These are phyloP conservation scores for Saccharata proteae DNA, from an alignment of 2,329 filamentous ascomycete species.

Conservation along the genomic window DNA sequence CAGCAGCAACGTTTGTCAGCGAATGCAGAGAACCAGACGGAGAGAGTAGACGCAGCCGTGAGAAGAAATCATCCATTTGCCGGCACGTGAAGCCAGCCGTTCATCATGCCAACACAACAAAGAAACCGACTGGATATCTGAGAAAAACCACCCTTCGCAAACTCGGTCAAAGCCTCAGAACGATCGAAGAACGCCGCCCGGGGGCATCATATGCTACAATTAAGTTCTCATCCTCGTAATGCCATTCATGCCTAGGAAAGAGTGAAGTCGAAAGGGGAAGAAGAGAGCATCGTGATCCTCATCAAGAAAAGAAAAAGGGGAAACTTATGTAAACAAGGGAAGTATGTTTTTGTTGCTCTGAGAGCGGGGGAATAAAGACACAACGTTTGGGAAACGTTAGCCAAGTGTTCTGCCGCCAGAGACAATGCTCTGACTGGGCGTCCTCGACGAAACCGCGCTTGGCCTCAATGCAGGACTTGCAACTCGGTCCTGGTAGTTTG, in stretches of 20 bases:
- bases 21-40: no score
- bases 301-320: conserved; percentile 3
- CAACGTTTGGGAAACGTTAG: conserved; percentile 13
- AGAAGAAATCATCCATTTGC: no score
- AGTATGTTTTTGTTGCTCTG: conserved; percentile 1
- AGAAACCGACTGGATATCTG: conserved; percentile 8
- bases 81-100: no score
- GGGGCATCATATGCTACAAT: conserved; percentile 6
- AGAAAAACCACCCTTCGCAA: conserved; percentile 3
- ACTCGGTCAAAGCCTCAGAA: conserved; percentile 5
- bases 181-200: no score
- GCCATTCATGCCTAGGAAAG: conserved; percentile 1
- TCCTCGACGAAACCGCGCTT: conserved; percentile 15
- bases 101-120: conserved; percentile 6
- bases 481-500: conserved; percentile 5
- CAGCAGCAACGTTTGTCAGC: no score
- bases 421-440: conserved; percentile 26
- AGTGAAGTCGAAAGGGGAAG: conserved; percentile 8
- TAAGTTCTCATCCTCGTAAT: conserved; percentile 6
- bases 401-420: conserved; percentile 27
- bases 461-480: conserved; percentile 21
- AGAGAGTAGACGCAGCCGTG: no score
- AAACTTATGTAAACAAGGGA: conserved; percentile 1
- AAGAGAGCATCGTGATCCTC: conserved; percentile 8
- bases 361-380: conserved; percentile 6